Evolutionary conservation across 2,329 filamentous ascomycete genomes (phyloP).

Genomic region (Fusarium anthophilum): DNA sequence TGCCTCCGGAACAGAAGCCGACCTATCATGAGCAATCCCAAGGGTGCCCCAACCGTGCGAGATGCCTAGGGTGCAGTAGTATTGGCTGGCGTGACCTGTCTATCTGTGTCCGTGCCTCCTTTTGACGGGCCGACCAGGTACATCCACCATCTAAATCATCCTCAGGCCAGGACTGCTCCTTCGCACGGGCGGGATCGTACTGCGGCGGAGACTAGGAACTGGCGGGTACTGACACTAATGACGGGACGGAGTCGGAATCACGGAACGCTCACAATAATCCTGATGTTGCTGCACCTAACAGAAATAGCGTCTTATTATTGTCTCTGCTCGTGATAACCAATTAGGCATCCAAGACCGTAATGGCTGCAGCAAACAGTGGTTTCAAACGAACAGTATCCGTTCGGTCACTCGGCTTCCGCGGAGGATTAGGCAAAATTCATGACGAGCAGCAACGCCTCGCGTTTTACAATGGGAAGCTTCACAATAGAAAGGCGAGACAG

Average conservation of each 20-base stretch:
- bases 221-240: conserved; percentile 26
- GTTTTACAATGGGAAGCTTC: conserved; percentile 8
- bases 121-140: conserved; percentile 8
- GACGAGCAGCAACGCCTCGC: not conserved
- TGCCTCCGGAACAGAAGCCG: conserved; percentile 28
- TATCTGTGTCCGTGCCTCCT: conserved; percentile 18
- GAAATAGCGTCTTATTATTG: conserved; percentile 3
- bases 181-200: conserved; percentile 35
- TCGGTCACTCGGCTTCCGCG: conserved; percentile 6
- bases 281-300: not conserved
- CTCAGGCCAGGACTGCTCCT: not conserved
- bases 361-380: conserved; percentile 8
- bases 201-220: conserved; percentile 25
- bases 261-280: conserved; percentile 16
- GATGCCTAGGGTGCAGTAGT: conserved; percentile 10
- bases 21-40: not conserved
- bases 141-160: not conserved
- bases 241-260: conserved; percentile 31
- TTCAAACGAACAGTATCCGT: not conserved
- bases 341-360: conserved; percentile 1
- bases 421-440: not conserved
- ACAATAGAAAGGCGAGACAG: not conserved
- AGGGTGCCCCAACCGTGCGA: conserved; percentile 36
- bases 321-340: not conserved
- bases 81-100: conserved; percentile 18